These are phyloP conservation scores for Pichia scutulata DNA, from an alignment of 805 yeast species.

Conservation along the genomic window DNA sequence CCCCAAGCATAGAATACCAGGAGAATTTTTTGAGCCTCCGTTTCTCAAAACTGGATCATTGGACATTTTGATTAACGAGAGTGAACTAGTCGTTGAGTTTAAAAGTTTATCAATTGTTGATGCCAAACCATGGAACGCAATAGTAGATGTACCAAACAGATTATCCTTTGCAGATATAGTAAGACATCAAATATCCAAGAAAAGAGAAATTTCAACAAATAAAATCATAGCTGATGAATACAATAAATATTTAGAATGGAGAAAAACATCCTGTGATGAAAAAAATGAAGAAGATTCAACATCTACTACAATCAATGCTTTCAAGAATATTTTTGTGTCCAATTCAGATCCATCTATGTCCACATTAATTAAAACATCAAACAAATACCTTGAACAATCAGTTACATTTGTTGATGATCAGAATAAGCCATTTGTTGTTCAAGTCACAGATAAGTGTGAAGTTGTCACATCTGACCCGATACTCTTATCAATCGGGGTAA, in stretches of 20 bases:
- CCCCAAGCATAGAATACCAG: slow-evolving; percentile 42
- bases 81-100: slow-evolving; percentile 56
- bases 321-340: slow-evolving; percentile 20
- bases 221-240: slow-evolving; percentile 35
- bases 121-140: slow-evolving; percentile 56
- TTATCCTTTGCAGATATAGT: slow-evolving; percentile 50
- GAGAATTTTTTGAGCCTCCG: slow-evolving; percentile 36
- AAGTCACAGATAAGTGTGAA: slow-evolving; percentile 50
- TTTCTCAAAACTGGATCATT: slow-evolving; percentile 41
- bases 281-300: slow-evolving; percentile 3
- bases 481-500: slow-evolving; percentile 52
- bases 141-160: slow-evolving; percentile 37
- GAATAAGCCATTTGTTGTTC: slow-evolving; percentile 40
- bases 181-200: slow-evolving; percentile 44
- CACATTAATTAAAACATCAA: slow-evolving; percentile 31
- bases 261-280: slow-evolving; percentile 12
- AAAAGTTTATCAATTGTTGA: slow-evolving; percentile 42
- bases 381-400: slow-evolving; percentile 53
- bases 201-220: slow-evolving; percentile 32
- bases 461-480: slow-evolving; percentile 64
- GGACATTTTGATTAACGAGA: slow-evolving; percentile 52
- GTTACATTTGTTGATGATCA: slow-evolving; percentile 44
- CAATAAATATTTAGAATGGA: slow-evolving; percentile 28
- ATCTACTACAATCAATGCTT: slow-evolving; percentile 15
- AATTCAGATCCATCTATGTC: slow-evolving; percentile 25